These are phyloP conservation scores for Rugonectria rugulosa DNA, from an alignment of 2,329 filamentous ascomycete species.

Conservation along the genomic window DNA sequence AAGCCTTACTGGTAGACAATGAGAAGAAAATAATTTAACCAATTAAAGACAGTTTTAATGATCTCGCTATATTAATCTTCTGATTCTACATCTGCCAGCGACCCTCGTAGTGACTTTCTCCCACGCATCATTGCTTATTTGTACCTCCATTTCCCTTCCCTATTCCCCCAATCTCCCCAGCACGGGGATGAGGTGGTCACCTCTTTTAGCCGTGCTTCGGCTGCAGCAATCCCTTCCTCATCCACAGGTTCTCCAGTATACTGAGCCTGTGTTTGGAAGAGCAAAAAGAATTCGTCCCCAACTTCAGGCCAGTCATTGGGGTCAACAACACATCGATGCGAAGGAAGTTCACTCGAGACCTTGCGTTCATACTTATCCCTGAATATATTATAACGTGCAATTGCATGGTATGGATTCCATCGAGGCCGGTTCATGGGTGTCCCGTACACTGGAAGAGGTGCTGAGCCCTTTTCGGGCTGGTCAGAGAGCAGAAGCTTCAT, in stretches of 20 bases:
- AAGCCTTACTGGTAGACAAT: too few relatives aligned
- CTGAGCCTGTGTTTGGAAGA: neutral
- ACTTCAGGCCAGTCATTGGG: constrained; percentile 51
- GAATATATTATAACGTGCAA: constrained; percentile 64
- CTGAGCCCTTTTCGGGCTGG: neutral
- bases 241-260: constrained; percentile 2
- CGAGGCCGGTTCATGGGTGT: constrained; percentile 1
- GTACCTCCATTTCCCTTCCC: too few relatives aligned
- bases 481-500: neutral
- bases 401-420: neutral
- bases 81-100: too few relatives aligned
- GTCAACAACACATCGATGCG: constrained; percentile 31
- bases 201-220: neutral
- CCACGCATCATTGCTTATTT: too few relatives aligned
- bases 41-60: too few relatives aligned
- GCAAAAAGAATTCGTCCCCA: constrained; percentile 51
- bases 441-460: constrained; percentile 4
- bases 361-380: constrained; percentile 68
- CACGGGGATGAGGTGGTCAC: constrained; percentile 1
- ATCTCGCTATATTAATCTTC: too few relatives aligned
- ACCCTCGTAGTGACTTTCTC: too few relatives aligned
- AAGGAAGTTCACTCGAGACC: constrained; percentile 69
- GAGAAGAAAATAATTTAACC: too few relatives aligned
- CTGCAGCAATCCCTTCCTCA: constrained; percentile 4
- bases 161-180: too few relatives aligned